These are phyloP conservation scores for Aspergillus intermedius DNA, from an alignment of 2,329 filamentous ascomycete species.

Conservation along the genomic window DNA sequence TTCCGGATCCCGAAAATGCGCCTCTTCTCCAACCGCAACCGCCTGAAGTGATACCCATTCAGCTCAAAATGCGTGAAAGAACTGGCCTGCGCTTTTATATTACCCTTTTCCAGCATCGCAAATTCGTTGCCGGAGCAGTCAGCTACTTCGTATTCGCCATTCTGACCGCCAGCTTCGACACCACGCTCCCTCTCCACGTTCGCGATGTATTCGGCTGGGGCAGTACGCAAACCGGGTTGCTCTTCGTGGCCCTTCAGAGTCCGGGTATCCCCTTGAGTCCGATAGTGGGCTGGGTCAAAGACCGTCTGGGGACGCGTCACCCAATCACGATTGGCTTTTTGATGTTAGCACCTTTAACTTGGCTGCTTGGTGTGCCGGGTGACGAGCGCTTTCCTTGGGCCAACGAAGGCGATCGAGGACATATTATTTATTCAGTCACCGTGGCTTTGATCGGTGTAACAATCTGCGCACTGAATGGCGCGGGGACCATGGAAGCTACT, in stretches of 20 bases:
- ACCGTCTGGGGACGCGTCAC: slow-evolving; percentile 18
- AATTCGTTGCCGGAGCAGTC: slow-evolving; percentile 38
- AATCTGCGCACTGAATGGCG: slow-evolving; percentile 20
- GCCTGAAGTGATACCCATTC: too few relatives aligned
- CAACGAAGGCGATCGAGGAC: slow-evolving; percentile 10
- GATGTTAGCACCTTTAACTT: slow-evolving; percentile 17
- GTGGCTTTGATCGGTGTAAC: slow-evolving; percentile 16
- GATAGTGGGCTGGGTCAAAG: slow-evolving; percentile 45
- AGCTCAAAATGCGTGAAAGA: not conserved
- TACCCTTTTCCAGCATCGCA: slow-evolving; percentile 36
- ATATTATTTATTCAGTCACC: slow-evolving; percentile 16
- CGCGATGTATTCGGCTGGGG: slow-evolving; percentile 48
- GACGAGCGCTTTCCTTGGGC: slow-evolving; percentile 21
- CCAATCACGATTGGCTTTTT: slow-evolving; percentile 20
- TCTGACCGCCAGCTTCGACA: slow-evolving; percentile 50
- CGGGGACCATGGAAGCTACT: slow-evolving; percentile 23
- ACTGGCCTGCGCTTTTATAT: slow-evolving; percentile 22
- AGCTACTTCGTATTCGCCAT: slow-evolving; percentile 43
- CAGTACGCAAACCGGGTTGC: slow-evolving; percentile 48
- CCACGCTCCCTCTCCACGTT: slow-evolving; percentile 51
- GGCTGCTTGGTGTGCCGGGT: slow-evolving; percentile 23
- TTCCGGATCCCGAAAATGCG: slow-evolving; percentile 3
- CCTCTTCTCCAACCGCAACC: slow-evolving; percentile 3
- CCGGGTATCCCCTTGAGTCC: slow-evolving; percentile 54
- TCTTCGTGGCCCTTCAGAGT: slow-evolving; percentile 53